Percentiles rank a stretch among this genome's conserved stretches.
Evolutionary conservation across 768 basidiomycete species (phyloP).

Genomic region (Boletus patriciae): DNA sequence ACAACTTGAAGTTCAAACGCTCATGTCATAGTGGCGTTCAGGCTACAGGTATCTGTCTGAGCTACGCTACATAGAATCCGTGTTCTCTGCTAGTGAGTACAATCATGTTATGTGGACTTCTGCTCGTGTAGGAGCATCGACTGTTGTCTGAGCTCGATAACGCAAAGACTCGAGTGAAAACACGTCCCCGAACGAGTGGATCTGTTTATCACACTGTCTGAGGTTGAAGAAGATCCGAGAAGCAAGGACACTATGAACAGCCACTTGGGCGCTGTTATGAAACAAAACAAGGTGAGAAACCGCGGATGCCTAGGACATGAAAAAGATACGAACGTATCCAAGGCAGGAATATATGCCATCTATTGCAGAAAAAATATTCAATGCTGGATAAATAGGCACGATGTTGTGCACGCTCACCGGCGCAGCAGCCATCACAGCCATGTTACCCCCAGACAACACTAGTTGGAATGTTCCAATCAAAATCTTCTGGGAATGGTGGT

Average conservation of each 20-base stretch:
- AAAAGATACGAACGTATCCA: slow-evolving; percentile 24
- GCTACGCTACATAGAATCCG: too few species aligned
- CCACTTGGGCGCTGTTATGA: slow-evolving; percentile 27
- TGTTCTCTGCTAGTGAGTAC: not conserved
- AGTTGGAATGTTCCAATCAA: not conserved
- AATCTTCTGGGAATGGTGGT: not conserved
- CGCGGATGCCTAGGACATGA: too few species aligned
- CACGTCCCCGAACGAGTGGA: not conserved
- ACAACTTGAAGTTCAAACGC: too few species aligned
- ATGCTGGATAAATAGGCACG: not conserved
- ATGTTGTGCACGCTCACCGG: slow-evolving; percentile 14
- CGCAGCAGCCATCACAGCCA: slow-evolving; percentile 17
- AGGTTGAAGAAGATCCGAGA: slow-evolving; percentile 33
- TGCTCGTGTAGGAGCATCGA: not conserved
- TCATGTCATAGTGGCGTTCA: too few species aligned
- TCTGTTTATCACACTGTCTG: slow-evolving; percentile 12
- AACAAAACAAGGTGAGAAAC: slow-evolving; percentile 9
- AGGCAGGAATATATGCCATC: slow-evolving; percentile 15
- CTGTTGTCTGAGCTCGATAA: not conserved
- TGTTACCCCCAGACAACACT: slow-evolving; percentile 18
- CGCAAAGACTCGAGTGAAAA: slow-evolving; percentile 9
- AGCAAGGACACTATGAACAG: slow-evolving; percentile 26
- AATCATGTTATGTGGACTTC: not conserved
- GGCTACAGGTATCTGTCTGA: too few species aligned
- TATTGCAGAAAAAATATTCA: not conserved